phyloP scores from a whole-genome alignment of 345 rosid species.

The Gynandropsis gynandra region DNA sequence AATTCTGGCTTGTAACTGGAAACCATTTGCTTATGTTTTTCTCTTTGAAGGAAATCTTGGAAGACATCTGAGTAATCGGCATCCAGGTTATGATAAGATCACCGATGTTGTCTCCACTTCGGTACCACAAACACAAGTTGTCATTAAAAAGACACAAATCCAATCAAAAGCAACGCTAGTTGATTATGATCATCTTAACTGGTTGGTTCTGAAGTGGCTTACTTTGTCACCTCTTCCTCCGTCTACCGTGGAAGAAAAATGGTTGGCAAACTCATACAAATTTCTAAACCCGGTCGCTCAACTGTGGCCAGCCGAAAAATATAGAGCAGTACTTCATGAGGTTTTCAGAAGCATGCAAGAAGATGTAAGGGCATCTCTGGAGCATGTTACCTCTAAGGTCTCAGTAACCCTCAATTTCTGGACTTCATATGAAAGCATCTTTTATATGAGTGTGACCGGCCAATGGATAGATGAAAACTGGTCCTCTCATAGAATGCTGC shows the following conservation, averaged over 20 bases:
- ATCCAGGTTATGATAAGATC: slow-evolving; percentile 84
- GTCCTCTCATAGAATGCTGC: slow-evolving; percentile 62
- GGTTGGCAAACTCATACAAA: slow-evolving; percentile 74
- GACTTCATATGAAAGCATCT: slow-evolving; percentile 66
- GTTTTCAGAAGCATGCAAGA: slow-evolving; percentile 90
- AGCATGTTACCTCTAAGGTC: slow-evolving; percentile 68
- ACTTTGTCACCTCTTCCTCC: slow-evolving; percentile 74
- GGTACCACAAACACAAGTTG: slow-evolving; percentile 37
- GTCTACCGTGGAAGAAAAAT: slow-evolving; percentile 64
- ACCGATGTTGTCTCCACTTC: slow-evolving; percentile 43
- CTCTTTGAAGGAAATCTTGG: slow-evolving; percentile 66
- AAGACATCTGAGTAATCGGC: slow-evolving; percentile 82
- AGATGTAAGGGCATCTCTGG: slow-evolving; percentile 60
- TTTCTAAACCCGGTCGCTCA: slow-evolving; percentile 72
- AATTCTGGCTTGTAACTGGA: neutral
- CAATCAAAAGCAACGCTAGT: slow-evolving; percentile 48
- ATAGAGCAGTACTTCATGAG: slow-evolving; percentile 54
- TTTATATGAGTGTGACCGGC: slow-evolving; percentile 74
- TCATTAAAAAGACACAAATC: slow-evolving; percentile 43
- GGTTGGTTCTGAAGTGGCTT: slow-evolving; percentile 90
- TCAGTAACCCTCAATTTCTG: slow-evolving; percentile 71
- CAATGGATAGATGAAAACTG: slow-evolving; percentile 87
- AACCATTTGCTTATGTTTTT: slow-evolving; percentile 3
- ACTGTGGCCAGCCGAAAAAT: slow-evolving; percentile 69
- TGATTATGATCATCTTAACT: slow-evolving; percentile 87